Base-by-base conservation (phyloP, 352 stramenopile species). In the Phytophthora lateralis region DNA sequence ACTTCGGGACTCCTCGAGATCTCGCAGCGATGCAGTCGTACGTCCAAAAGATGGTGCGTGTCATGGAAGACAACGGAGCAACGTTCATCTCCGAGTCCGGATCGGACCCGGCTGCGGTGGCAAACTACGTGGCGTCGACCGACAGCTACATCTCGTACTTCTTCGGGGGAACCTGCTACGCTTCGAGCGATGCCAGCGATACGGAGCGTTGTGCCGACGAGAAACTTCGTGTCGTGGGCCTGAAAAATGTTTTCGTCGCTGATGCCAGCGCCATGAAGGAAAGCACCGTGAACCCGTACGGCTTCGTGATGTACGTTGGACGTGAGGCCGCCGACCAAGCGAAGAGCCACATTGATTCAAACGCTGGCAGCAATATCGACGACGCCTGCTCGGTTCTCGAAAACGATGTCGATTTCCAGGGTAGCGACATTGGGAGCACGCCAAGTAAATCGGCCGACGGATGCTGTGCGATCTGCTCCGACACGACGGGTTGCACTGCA, bases 231-330 rank as follows among this genome's bases (percentile, higher is more conserved):
- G 73, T 91, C 1, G 24, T 88, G 0, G 82, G 78, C 14, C 81
- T 84, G 1, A 48, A 57, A 41, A 92, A 92, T 52, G 66, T 89
- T 4, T 92, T 84, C 27, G 63, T 92, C 9, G 71, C 63, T 1
- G 83, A 92, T 32, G 77, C 70, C 1, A 84, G 66, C 39, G 64
- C 75, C 14, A 88, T 89, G 79, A 60, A 62, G 11, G 78, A 88
- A 4, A 83, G 79, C 10, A 90, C 83, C 0, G 69, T 79, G 30
- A 88, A 82, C 44, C 81, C 78, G 27, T 90, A 89, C 59, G 82
- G 71, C 3, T 88, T 89, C 51, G 69, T 91, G n/a, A 90, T 88
- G 76, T 89, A 92, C 67, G 63, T 85, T n/a, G 79, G 83, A 14
- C 68, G 67, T 3, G 73, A 91, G 37, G 76, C 71, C n/a, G 80